Conservation (phyloP, 2,329 filamentous ascomycete species). For the Verticillium tricorpus region DNA sequence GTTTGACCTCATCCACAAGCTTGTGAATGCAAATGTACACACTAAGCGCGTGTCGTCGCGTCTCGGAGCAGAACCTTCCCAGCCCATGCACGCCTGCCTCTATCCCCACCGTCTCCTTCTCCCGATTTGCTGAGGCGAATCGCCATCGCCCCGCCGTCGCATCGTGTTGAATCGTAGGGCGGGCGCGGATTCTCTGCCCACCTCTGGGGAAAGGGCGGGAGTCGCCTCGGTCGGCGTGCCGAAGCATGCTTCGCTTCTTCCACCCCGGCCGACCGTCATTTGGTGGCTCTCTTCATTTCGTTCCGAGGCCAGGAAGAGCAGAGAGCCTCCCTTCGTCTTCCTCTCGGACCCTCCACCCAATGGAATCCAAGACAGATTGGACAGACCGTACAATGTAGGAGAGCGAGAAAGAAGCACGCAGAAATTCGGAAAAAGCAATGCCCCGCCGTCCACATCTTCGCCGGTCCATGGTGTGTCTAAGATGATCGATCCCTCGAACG, state of each 20-base stretch:
- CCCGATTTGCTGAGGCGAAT: not conserved
- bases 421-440: not conserved
- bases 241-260: not conserved
- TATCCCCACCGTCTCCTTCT: not conserved
- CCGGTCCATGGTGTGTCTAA: not conserved
- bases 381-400: not conserved
- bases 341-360: not conserved
- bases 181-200: not conserved
- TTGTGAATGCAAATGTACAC: not conserved
- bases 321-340: not conserved
- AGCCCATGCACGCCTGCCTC: not conserved
- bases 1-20: not conserved
- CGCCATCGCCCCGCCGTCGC: not conserved
- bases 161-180: too few species aligned
- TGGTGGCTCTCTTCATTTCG: not conserved
- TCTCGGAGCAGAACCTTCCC: not conserved
- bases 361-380: not conserved
- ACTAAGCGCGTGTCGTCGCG: not conserved
- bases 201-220: not conserved
- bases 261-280: not conserved
- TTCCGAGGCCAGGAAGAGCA: not conserved
- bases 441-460: not conserved
- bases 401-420: not conserved
- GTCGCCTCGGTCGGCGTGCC: not conserved
- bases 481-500: conserved; percentile 1